Evolutionary conservation across 2,329 filamentous ascomycete genomes (phyloP), one percentile per base, ranked within the genome.

Genomic region (Pseudogymnoascus sp.): DNA sequence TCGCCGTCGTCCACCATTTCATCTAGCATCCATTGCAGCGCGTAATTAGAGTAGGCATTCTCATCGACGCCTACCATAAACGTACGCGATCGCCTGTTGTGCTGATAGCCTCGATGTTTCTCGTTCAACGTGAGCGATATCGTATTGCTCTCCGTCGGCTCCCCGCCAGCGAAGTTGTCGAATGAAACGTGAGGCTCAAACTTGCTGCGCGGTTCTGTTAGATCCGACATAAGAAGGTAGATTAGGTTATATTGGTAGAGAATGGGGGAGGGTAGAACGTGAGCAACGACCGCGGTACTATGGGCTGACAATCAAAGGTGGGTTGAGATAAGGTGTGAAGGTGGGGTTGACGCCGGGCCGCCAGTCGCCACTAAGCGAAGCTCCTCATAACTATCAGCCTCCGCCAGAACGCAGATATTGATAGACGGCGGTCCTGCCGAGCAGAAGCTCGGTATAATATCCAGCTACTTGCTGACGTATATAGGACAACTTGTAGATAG

Each of bases 1-100:
- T 91, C 88, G 3, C 88, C 88, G 73, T 90, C 88, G 69, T 90
- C 88, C n/a, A 90, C 87, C 62, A 91, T 76, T 73, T 90, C 88
- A 68, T 90, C 87, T 61, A 91, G 82, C 66, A 90, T 80, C 87
- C 88, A 91, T 72, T 89, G 85, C 6, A 91, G 77, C 4, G 88
- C 88, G 72, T 88, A 89, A 62, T 90, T 86, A 1, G 86, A 89
- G 73, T 90, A 90, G 63, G 89, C 87, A 67, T 90, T 90, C 68
- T 88, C 84, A 70, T 90, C 88, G 21, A 87, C 87, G 6, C 88
- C 88, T 69, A 87, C 89, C 25, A 90, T 78, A 67, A 90, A 90
- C 0, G 87, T 90, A 31, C 88, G 80, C 21, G 85, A 88, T 25
- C 86, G 81, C 66, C 87, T 83, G 59, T 84, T 87, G 72, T 83